These are phyloP conservation scores for Mucor sp. DNA, from an alignment of 371 early-diverging fungal genomes.

Conservation along the genomic window DNA sequence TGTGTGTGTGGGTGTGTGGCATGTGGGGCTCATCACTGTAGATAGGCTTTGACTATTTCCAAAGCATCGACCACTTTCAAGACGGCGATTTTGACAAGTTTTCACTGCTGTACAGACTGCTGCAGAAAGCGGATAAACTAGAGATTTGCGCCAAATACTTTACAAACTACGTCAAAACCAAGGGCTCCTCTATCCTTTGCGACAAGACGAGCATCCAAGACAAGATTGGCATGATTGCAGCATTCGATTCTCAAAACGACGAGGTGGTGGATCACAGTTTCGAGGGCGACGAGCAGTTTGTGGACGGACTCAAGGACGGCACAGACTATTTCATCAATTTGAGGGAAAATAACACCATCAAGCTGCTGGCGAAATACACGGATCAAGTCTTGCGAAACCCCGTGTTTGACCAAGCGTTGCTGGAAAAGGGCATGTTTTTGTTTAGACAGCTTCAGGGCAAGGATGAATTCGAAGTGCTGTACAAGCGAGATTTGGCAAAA, in stretches of 20 bases:
- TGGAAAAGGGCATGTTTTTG: slow-evolving; percentile 39
- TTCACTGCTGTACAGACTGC: slow-evolving; percentile 53
- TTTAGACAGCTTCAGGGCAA: slow-evolving; percentile 60
- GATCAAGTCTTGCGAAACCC: slow-evolving; percentile 33
- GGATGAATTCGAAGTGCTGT: slow-evolving; percentile 93
- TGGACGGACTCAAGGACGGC: slow-evolving; percentile 72
- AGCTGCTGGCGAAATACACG: slow-evolving; percentile 61
- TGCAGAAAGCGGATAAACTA: slow-evolving; percentile 37
- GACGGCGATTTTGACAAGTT: slow-evolving; percentile 55
- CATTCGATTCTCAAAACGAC: slow-evolving; percentile 73
- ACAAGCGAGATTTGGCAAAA: slow-evolving; percentile 90
- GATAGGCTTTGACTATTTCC: slow-evolving; percentile 64
- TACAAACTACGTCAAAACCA: slow-evolving; percentile 38
- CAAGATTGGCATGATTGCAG: slow-evolving; percentile 36
- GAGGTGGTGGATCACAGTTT: slow-evolving; percentile 69
- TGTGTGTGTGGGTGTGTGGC: background rate
- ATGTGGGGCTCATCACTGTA: background rate
- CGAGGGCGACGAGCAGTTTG: slow-evolving; percentile 63
- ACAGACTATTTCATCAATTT: slow-evolving; percentile 87
- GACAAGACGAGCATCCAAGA: slow-evolving; percentile 22
- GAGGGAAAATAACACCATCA: slow-evolving; percentile 81
- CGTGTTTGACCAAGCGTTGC: slow-evolving; percentile 32
- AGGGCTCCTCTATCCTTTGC: slow-evolving; percentile 33
- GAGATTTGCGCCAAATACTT: slow-evolving; percentile 40
- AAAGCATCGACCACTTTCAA: slow-evolving; percentile 24